Evolutionary conservation across 1,284 basidiomycete species (phyloP).

Genomic region (Heterobasidion occidentale): DNA sequence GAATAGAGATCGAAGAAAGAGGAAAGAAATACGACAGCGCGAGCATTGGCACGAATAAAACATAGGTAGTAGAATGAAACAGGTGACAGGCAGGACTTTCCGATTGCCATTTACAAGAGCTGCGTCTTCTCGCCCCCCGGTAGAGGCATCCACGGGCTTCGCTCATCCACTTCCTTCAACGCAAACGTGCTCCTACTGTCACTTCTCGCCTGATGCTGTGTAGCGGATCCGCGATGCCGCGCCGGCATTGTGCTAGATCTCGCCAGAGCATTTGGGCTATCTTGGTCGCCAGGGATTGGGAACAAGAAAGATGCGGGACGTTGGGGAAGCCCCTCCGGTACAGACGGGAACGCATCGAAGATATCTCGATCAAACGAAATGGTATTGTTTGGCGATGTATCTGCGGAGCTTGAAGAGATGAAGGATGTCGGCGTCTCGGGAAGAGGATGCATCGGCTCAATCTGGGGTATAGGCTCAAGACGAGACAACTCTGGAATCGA

Average conservation of each 20-base stretch:
- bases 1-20: too few relatives aligned
- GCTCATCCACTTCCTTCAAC: not conserved
- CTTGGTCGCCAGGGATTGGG: not conserved
- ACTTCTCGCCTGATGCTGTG: not conserved
- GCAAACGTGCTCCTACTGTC: not conserved
- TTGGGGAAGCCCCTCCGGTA: conserved; percentile 18
- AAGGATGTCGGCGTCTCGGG: conserved; percentile 8
- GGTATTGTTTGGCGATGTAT: conserved; percentile 15
- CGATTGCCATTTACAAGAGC: not conserved
- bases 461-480: conserved; percentile 5
- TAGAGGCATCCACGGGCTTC: not conserved
- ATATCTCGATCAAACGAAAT: conserved; percentile 18
- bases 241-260: not conserved
- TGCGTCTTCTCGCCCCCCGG: not conserved
- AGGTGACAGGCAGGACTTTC: too few relatives aligned
- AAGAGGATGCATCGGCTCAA: not conserved
- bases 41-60: too few relatives aligned
- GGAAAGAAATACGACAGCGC: too few relatives aligned
- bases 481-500: conserved; percentile 3
- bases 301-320: not conserved
- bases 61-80: too few relatives aligned
- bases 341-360: conserved; percentile 27
- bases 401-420: conserved; percentile 15
- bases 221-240: not conserved
- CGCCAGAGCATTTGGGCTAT: not conserved